Base-by-base conservation (phyloP, 306 rosid genomes). In the Begonia fuchsioides region DNA sequence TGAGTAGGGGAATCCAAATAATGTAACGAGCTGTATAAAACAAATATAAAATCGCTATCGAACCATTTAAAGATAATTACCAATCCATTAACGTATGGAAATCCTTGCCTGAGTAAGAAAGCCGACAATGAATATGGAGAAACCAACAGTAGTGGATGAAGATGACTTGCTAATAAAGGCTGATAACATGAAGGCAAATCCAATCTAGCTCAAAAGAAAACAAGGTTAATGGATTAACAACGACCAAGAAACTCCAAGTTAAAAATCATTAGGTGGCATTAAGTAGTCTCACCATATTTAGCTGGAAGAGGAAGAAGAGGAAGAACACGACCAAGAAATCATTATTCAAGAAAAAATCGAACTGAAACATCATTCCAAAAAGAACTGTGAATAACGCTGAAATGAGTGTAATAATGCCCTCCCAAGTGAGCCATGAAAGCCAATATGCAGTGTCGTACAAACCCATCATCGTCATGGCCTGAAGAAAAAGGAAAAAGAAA, bases 391-490 rank as follows among this genome's bases (percentile, higher is more conserved):
- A 76, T 45, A 88, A 69, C 20, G 97, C 72, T n/a, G 93, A 75
- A 57, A 88, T 8, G 13, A 88, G 47, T 7, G 76, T 59, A 26
- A 75, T 60, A 52, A 76, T 45, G 44, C 83, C 73, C 57, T 88
- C 97, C 97, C 95, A 88, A 17, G 79, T 52, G 57, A 88, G 74
- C 95, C 95, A 88, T 41, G 97, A 83, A 43, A 81, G 55, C 93
- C 97, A 88, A 68, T 88, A 88, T 17, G 95, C 93, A 52, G 79
- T 65, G 61, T 88, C 97, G 15, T 74, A 88, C 45, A 88, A 86
- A 51, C 97, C 97, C 95, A 88, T 88, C 79, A 88, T 75, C 12
- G 59, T 56, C 97, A 88, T 88, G 53, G 93, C 82, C 97, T 88
- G 72, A 40, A 47, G 14, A 43, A 60, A 57, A 47, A 20, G 13